Evolutionary conservation across 805 yeast genomes (phyloP).

Genomic region (Metschnikowia dekortorum): DNA sequence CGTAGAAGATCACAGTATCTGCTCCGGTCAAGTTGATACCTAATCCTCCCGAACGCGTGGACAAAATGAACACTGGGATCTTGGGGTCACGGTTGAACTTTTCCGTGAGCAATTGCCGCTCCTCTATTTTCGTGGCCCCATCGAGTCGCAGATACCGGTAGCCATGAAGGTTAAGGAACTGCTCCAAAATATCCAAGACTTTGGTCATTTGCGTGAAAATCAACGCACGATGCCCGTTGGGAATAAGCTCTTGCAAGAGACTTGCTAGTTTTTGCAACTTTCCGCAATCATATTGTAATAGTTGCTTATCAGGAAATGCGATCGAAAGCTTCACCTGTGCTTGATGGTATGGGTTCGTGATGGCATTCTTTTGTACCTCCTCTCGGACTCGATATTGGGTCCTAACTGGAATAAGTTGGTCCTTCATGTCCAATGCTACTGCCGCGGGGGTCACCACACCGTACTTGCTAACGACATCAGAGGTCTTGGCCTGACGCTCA

Average conservation of each 20-base stretch:
- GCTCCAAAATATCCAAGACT: slow-evolving; percentile 89
- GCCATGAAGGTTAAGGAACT: slow-evolving; percentile 90
- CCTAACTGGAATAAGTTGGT: slow-evolving; percentile 41
- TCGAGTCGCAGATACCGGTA: slow-evolving; percentile 91
- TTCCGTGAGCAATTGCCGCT: slow-evolving; percentile 90
- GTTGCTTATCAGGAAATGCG: slow-evolving; percentile 92
- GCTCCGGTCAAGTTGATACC: slow-evolving; percentile 98
- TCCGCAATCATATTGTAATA: slow-evolving; percentile 94
- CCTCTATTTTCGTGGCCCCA: slow-evolving; percentile 97
- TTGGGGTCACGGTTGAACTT: slow-evolving; percentile 81
- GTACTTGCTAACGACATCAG: slow-evolving; percentile 60
- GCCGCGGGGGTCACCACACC: slow-evolving; percentile 87
- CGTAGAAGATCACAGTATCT: slow-evolving; percentile 96
- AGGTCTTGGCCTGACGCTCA: slow-evolving; percentile 31
- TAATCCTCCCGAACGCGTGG: slow-evolving; percentile 96
- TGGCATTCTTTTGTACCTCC: slow-evolving; percentile 31
- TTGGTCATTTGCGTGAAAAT: slow-evolving; percentile 98
- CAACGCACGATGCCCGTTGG: slow-evolving; percentile 87
- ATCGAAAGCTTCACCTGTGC: slow-evolving; percentile 83
- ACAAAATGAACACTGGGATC: slow-evolving; percentile 85
- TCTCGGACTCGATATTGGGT: slow-evolving; percentile 30
- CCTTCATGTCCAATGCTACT: slow-evolving; percentile 68
- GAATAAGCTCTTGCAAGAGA: slow-evolving; percentile 69
- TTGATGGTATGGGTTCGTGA: slow-evolving; percentile 64
- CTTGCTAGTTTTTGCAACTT: slow-evolving; percentile 82